These are phyloP conservation scores for Fraxinus albicans DNA, from an alignment of 305 asterid genomes.

Conservation along the genomic window DNA sequence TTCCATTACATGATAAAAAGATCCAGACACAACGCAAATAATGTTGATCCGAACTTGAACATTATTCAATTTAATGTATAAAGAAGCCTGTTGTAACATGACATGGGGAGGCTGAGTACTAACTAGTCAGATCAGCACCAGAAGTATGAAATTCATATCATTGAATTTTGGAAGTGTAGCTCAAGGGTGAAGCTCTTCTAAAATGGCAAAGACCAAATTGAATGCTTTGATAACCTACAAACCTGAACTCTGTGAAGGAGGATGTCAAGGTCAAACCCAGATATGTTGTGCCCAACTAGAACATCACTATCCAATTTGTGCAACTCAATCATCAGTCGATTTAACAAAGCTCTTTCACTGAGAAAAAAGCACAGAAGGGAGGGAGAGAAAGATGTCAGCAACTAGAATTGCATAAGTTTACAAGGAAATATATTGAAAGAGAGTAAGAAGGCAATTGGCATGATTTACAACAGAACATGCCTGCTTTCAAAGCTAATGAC, in stretches of 20 bases:
- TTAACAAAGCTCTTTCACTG: constrained; percentile 96
- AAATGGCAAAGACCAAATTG: constrained; percentile 12
- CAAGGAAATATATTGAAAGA: background rate
- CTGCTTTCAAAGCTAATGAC: constrained; percentile 77
- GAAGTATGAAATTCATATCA: constrained; percentile 21
- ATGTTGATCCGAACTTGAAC: background rate
- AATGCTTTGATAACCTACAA: constrained; percentile 16
- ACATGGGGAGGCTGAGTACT: background rate
- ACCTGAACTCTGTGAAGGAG: constrained; percentile 99
- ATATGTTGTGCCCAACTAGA: constrained; percentile 92
- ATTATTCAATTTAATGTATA: background rate
- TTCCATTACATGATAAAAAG: background rate
- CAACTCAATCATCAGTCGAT: constrained; percentile 84
- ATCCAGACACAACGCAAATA: background rate
- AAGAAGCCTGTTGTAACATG: background rate
- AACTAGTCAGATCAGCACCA: constrained; percentile 10
- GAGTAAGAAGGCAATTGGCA: constrained; percentile 24
- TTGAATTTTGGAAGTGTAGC: constrained; percentile 14
- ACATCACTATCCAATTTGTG: constrained; percentile 90
- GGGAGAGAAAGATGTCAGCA: constrained; percentile 12
- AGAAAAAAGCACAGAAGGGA: constrained; percentile 18
- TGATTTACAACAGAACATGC: constrained; percentile 37
- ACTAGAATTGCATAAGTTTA: constrained; percentile 1
- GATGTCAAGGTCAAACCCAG: constrained; percentile 97
- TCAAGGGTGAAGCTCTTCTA: constrained; percentile 17